Evolutionary conservation across 768 basidiomycete genomes (phyloP).

Genomic region (Suillus alpinus): DNA sequence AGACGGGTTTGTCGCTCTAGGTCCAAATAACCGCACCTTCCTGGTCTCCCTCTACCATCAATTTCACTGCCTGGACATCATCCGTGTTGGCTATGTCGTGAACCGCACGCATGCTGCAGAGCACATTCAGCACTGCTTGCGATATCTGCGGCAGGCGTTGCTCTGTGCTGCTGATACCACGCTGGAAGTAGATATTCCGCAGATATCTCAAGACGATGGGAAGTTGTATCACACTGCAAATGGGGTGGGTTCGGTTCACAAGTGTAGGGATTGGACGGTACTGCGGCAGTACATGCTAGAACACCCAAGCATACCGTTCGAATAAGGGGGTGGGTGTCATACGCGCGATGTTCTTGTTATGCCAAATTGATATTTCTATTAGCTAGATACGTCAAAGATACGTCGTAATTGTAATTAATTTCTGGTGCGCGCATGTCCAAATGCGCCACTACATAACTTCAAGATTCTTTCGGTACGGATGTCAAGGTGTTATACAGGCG

Average conservation of each 20-base stretch:
- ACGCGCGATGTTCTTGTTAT: background rate
- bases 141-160: conserved; percentile 37
- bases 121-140: conserved; percentile 38
- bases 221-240: conserved; percentile 27
- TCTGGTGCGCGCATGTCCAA: background rate
- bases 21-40: conserved; percentile 32
- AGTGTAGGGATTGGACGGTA: conserved; percentile 33
- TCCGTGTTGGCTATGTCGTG: conserved; percentile 28
- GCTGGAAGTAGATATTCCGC: conserved; percentile 32
- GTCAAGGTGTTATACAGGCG: background rate
- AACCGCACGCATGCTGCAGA: conserved; percentile 20
- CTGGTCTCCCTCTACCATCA: conserved; percentile 44
- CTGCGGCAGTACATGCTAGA: conserved; percentile 27
- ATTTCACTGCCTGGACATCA: conserved; percentile 43
- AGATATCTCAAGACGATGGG: conserved; percentile 16
- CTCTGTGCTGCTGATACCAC: conserved; percentile 39
- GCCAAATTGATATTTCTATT: background rate
- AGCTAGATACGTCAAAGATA: conserved; percentile 1
- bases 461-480: background rate
- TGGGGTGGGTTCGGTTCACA: conserved; percentile 29
- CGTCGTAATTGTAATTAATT: background rate
- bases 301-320: conserved; percentile 25
- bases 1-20: conserved; percentile 33
- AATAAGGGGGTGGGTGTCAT: conserved; percentile 2
- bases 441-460: background rate